phyloP scores from a whole-genome alignment of 306 rosid genomes.

The Cicer chorassanicum region DNA sequence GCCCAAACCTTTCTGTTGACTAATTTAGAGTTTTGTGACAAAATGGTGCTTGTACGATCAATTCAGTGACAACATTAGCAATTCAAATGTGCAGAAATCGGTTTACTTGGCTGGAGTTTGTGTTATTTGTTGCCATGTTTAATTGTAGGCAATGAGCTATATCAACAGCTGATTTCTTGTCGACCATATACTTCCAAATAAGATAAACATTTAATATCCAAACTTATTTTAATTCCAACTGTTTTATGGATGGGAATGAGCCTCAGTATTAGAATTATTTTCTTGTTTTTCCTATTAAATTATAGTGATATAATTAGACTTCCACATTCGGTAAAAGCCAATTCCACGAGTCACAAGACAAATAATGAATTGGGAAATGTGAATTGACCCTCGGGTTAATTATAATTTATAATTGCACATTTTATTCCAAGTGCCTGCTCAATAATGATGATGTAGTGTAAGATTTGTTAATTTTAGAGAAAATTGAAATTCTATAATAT shows the following conservation, averaged over 20 bases:
- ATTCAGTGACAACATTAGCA: slow-evolving; percentile 21
- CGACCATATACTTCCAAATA: neutral
- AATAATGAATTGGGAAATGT: slow-evolving; percentile 12
- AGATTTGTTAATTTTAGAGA: neutral
- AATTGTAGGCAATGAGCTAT: neutral
- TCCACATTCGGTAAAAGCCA: neutral
- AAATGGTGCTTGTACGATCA: neutral
- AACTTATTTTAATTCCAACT: neutral
- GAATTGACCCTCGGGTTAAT: neutral
- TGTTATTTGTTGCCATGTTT: slow-evolving; percentile 8
- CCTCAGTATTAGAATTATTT: neutral
- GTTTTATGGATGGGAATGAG: neutral
- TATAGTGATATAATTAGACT: neutral
- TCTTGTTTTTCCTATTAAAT: slow-evolving; percentile 3
- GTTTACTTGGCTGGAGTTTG: neutral
- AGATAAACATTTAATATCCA: neutral
- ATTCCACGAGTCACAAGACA: slow-evolving; percentile 5
- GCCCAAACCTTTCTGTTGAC: slow-evolving; percentile 7
- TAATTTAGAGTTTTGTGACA: neutral
- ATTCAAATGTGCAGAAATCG: slow-evolving; percentile 4
- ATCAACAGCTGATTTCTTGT: slow-evolving; percentile 6
- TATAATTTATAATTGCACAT: neutral
- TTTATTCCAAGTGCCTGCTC: slow-evolving; percentile 2
- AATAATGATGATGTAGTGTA: neutral
- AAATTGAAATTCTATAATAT: neutral